A percentile compares a stretch with the other conserved stretches of the same genome.
Evolutionary conservation across 108 stramenopile species (phyloP).

Genomic region (Cylindrotheca closterium): DNA sequence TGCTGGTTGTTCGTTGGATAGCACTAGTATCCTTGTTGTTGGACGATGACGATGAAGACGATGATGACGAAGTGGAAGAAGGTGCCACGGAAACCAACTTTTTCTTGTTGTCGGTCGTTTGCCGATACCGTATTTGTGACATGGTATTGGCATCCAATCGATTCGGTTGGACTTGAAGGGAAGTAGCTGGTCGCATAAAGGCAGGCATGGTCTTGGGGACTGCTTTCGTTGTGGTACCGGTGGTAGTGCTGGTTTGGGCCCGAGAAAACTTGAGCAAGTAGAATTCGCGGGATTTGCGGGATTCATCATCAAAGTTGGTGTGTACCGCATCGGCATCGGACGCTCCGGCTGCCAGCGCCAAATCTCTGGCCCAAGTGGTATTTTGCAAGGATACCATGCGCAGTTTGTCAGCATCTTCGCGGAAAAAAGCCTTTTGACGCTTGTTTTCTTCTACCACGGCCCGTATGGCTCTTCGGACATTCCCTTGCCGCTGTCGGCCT

Average conservation of each 20-base stretch:
- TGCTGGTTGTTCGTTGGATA: not conserved
- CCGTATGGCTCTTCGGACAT: conserved; percentile 61
- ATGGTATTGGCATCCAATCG: conserved; percentile 49
- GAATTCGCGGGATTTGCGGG: conserved; percentile 74
- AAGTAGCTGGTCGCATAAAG: conserved; percentile 45
- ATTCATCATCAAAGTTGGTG: conserved; percentile 68
- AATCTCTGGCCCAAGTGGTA: conserved; percentile 76
- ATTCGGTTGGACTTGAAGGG: conserved; percentile 12
- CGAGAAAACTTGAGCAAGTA: conserved; percentile 72
- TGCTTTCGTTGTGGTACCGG: not conserved
- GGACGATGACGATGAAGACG: not conserved
- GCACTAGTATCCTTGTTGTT: conserved; percentile 1
- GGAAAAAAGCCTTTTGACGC: conserved; percentile 50
- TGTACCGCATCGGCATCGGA: conserved; percentile 78
- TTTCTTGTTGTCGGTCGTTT: conserved; percentile 10
- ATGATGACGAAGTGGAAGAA: not conserved
- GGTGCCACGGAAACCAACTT: conserved; percentile 2
- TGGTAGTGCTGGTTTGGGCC: conserved; percentile 14
- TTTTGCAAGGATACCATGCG: conserved; percentile 71
- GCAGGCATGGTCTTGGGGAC: conserved; percentile 33
- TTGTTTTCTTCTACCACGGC: conserved; percentile 72
- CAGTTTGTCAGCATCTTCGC: conserved; percentile 66
- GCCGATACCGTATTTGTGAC: conserved; percentile 43
- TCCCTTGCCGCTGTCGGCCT: conserved; percentile 70
- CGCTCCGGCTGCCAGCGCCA: conserved; percentile 77